Base-by-base conservation (phyloP, 2,329 filamentous ascomycete species). In the Exophiala lecanii-corni region DNA sequence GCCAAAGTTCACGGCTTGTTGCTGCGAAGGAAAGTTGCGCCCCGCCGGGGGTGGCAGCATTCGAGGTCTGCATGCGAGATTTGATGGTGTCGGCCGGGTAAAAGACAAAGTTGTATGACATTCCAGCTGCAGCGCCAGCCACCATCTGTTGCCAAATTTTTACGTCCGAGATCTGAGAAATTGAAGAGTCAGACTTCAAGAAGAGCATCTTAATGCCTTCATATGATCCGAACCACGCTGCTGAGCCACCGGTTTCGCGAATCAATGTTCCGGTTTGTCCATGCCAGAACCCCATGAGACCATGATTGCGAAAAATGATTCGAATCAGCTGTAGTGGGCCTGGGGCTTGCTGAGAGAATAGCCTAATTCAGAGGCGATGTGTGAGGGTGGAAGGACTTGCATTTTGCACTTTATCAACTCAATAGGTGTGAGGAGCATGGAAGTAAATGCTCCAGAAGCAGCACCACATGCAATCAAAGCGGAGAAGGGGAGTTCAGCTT, bases 371-470 rank as follows among this genome's bases (percentile, higher is more conserved):
- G 38, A 39, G 57, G 59, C 7, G 76, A 47, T 7, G 34, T 40
- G 25, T 30, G 49, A 49, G 6, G 47, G 33, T 12, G 49, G 20
- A 3, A 68, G 87, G 1, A 91, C 89, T 64, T 98, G 92, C 69
- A 98, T 94, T 67, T 92, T 94, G 76, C 92, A 98, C 69, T 98
- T 98, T 62, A 98, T 86, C 39, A 98, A 78, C 68, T 98, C 92
- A 54, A 98, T 88, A 0, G 92, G 92, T 0, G 92, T 98, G 49
- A 98, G 78, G 21, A 95, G 80, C 36, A 96, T 75, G 0, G 88
- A 95, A 0, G 92, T 94, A 58, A 95, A 85, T 28, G 86, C 84
- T 23, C 92, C 92, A 1, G 89, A 84, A 45, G 87, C 83, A 36
- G 86, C 91, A 35, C 92, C 92, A 13, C 88, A 94, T 39, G 81